Conservation (phyloP, 495 filamentous ascomycete species). For the Penicillium samsonianum region DNA sequence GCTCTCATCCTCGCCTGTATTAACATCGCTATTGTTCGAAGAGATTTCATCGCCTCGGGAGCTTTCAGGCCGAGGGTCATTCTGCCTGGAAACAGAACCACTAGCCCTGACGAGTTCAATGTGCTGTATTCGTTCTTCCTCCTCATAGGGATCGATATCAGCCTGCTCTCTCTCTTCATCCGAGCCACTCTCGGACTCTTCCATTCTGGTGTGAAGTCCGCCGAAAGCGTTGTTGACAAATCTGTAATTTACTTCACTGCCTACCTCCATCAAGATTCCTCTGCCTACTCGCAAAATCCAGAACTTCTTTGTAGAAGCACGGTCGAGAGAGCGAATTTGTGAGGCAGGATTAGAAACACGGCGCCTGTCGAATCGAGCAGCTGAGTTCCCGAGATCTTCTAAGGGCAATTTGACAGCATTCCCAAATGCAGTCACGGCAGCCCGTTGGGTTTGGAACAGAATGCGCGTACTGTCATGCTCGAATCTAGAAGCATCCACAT, state of each 20-base stretch:
- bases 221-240: slow-evolving; percentile 66
- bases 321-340: slow-evolving; percentile 36
- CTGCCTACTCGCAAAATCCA: slow-evolving; percentile 66
- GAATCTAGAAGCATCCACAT: slow-evolving; percentile 62
- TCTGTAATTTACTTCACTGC: slow-evolving; percentile 55
- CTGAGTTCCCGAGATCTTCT: slow-evolving; percentile 41
- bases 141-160: slow-evolving; percentile 44
- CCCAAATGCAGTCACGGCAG: slow-evolving; percentile 58
- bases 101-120: slow-evolving; percentile 27
- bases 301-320: slow-evolving; percentile 49
- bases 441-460: slow-evolving; percentile 55
- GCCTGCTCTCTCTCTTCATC: slow-evolving; percentile 46
- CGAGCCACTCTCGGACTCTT: slow-evolving; percentile 38
- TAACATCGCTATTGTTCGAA: slow-evolving; percentile 27
- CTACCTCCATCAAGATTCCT: slow-evolving; percentile 62
- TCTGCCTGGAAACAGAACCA: not conserved
- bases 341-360: slow-evolving; percentile 24
- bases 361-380: slow-evolving; percentile 35
- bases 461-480: slow-evolving; percentile 54
- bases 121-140: slow-evolving; percentile 42
- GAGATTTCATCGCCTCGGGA: slow-evolving; percentile 6
- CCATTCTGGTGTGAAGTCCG: slow-evolving; percentile 46
- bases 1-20: slow-evolving; percentile 29
- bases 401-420: slow-evolving; percentile 54
- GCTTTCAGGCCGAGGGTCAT: not conserved